Evolutionary conservation across 352 stramenopile species (phyloP), one percentile per base, ranked within the genome.

Genomic region (Phytopythium montanum): DNA sequence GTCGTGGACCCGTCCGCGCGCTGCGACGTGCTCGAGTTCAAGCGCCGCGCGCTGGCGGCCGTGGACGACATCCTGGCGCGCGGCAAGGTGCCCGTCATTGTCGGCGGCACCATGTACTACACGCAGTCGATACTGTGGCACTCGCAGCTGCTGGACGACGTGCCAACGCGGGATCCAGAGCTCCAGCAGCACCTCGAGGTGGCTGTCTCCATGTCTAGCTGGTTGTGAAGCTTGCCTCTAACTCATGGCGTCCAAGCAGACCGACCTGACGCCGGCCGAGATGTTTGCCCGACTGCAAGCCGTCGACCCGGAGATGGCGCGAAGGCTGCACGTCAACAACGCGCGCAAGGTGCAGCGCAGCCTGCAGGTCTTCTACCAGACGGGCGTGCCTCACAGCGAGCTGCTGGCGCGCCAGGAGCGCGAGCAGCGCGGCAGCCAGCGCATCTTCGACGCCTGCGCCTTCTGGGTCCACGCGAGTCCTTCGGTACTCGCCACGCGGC

Each of bases 41-140:
- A 95, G 66, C 64, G 79, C 8, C 56, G 79, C 36, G 90, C 90
- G 31, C 60, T 94, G 58, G 45, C 64, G 14, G 70, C 75, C 55
- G 97, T 97, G 53, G 77, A 96, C 21, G 86, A 96, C 42, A 88
- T 97, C 14, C 61, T 91, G 51, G 72, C 71, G 42, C 72, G 86
- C n/a, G 89, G 88, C 44, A 97, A 96, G 57, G 72, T 97, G 36
- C 90, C 90, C 3, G 93, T 97, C 46, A 72, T 97, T n/a, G 90
- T 97, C 12, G 90, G 90, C 28, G 90, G 90, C 48, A 97, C 90
- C 34, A 93, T 97, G 77, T 97, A 97, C 70, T 97, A 97, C 71
- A 94, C 89, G 53, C 90, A 97, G 62, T 87, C 84, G 23, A 73
- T 97, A 34, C 70, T 97, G 34, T 96, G 88, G 87, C 87, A 90